Evolutionary conservation across 495 filamentous ascomycete species (phyloP), one percentile per base, ranked within the genome.

Genomic region (Xylaria scruposa): DNA sequence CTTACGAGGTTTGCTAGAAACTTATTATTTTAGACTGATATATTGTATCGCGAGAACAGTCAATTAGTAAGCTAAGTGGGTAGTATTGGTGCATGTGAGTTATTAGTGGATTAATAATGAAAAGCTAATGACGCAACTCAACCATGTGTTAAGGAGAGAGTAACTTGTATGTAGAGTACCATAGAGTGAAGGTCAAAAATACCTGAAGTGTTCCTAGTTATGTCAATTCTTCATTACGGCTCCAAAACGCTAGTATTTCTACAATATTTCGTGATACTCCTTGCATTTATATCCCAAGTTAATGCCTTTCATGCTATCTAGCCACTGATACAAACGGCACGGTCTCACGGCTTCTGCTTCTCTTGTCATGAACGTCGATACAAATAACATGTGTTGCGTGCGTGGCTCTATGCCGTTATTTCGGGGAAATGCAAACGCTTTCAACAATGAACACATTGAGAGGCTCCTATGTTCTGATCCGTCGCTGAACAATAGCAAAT

Each of bases 361-460:
- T 64, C 68, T 64, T 53, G 60, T 70, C 68, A 64, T 70, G 21
- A 63, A 51, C n/a, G 26, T 56, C 56, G 67, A 31, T 31, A 51
- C 17, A 40, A 24, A 62, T 53, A 33, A 31, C 21, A 61, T 49
- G 42, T 8, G 68, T 26, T 62, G 54, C 29, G 40, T 47, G 29
- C 29, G 40, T 47, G 29, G 67, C 67, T 69, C 54, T 69, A 70
- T 49, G 59, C 56, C 47, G 3, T 42, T 49, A 33, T 47, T 33
- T 44, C 54, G 12, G 21, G 4, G 24, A 64, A 70, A 70, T 47
- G 44, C 60, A 70, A 70, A 53, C 68, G 60, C 68, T 64, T 46
- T 54, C 36, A 46, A 44, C 56, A 54, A 29, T 26, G 24, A 63
- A 63, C 5, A 64, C 17, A 58, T 38, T 42, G 15, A 56, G 17